Base-by-base conservation (phyloP, 768 basidiomycete species). In the Lyophyllum decastes region DNA sequence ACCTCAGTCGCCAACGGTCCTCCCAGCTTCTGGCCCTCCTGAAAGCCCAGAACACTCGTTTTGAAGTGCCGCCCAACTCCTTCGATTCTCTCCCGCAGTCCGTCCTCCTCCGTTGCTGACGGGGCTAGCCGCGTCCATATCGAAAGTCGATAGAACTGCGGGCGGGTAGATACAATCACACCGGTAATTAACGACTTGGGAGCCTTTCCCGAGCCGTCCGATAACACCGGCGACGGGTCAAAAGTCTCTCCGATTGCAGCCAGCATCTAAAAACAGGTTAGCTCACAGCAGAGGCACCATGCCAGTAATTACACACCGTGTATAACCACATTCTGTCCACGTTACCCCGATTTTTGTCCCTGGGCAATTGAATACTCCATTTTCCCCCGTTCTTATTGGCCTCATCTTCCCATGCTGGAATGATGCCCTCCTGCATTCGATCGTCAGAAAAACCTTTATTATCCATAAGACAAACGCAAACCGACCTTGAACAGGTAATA, bases 191-290 rank as follows among this genome's bases (percentile, higher is more conserved):
- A 77, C 35, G 88, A 86, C 62, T 80, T 78, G 8, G 77, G 77
- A 40, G 76, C 78, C 17, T 72, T 72, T 49, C 62, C 69, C 61
- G 62, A 45, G 74, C 81, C 60, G 70, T 78, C 82, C 46, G 74
- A 67, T 57, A 69, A 68, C 22, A 87, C 81, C 48, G 92, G 82
- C 53, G 87, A 84, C 16, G 95, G 94, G 73, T 98, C 97, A 72
- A 97, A 98, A 0, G 95, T 99, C 76, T 99, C 97, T 52, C 97
- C 97, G 63, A 99, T 99, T 45, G 96, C 97, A 59, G 97, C 97
- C 57, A 99, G 87, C 96, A 98, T 98, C 97, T 98, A 72, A 41
- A 55, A 41, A 16, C 40, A 57, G 27, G 38, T 21, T 10, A 43
- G 27, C 10, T 30, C 30, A 25, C 12, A 43, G 46, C 22, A 21